Base-by-base conservation (phyloP, 2,329 filamentous ascomycete species). In the Blastomyces percursus region DNA sequence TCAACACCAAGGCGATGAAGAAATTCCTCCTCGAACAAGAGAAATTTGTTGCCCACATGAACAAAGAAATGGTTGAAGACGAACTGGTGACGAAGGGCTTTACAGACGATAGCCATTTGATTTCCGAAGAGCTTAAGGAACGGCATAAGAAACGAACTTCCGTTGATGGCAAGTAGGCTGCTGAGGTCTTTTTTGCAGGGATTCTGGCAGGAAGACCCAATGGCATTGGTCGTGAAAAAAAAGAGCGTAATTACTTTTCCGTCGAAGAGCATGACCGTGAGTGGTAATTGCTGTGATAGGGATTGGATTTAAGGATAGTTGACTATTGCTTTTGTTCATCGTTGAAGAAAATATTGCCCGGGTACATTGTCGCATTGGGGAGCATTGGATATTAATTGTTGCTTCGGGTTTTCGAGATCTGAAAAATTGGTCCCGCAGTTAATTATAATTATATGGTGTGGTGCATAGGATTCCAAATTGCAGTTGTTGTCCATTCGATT, bases 11-110 rank as follows among this genome's bases (percentile, higher is more conserved):
- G 30, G 65, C 63, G 30, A 61, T 67, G 46, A 69, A 71, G 61
- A 61, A 64, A 0, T 77, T 76, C 60, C 68, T 69, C 27, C 59
- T 62, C 16, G 62, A 64, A 46, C 67, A 68, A 62, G 69, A 69
- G 21, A 62, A 67, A 30, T 71, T 77, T 60, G 63, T 77, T 42
- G 71, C 72, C 51, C 72, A 76, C 35, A 78, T 77, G 75, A 69
- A 76, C 58, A 70, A 67, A 21, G 73, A 77, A 61, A 73, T 77
- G 21, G 71, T 78, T n/a, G 71, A 75, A 3, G 75, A 77, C 32
- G 71, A 75, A 14, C 69, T 72, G 60, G 76, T 78, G 52, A 69
- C 68, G 16, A 72, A 70, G 55, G 76, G 76, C 1, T 68, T 71
- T 44, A 67, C 71, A 56, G 74, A 73, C 58, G 70, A 75, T 54